These are phyloP conservation scores for Talaromyces sp. DNA, from an alignment of 2,329 filamentous ascomycete genomes.

Conservation along the genomic window DNA sequence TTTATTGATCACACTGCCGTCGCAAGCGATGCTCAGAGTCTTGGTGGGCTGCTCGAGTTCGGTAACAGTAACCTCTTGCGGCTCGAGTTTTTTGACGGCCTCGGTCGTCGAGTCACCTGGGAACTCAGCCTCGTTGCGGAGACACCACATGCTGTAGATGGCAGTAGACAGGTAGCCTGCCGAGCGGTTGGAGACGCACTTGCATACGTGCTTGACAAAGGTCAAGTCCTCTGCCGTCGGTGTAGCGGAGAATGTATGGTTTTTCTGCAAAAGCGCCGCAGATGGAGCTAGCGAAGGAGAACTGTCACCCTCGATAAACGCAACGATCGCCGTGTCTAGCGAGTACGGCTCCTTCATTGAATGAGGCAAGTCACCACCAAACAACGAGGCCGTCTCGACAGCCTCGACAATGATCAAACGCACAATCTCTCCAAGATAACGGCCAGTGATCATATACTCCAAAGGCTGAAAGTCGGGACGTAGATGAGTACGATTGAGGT, in stretches of 20 bases:
- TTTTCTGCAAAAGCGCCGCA: constrained; percentile 48
- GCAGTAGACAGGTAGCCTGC: constrained; percentile 61
- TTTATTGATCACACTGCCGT: constrained; percentile 52
- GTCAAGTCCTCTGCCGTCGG: constrained; percentile 50
- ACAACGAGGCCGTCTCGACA: constrained; percentile 53
- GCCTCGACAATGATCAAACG: constrained; percentile 60
- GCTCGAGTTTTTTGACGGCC: constrained; percentile 22
- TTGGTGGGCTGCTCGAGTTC: constrained; percentile 30
- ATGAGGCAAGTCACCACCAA: constrained; percentile 55
- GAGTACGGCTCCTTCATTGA: constrained; percentile 55
- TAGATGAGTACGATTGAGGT: constrained; percentile 54
- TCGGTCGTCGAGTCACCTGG: constrained; percentile 20
- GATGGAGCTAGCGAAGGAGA: constrained; percentile 38
- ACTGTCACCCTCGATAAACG: constrained; percentile 52
- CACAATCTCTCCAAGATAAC: constrained; percentile 62
- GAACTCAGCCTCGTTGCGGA: constrained; percentile 51
- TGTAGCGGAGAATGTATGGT: constrained; percentile 47
- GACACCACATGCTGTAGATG: constrained; percentile 59
- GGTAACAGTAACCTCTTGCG: constrained; percentile 33
- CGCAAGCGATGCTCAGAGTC: constrained; percentile 48
- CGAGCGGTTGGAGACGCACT: constrained; percentile 56
- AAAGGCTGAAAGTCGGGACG: constrained; percentile 62
- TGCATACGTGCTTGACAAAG: constrained; percentile 53
- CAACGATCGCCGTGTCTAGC: constrained; percentile 57
- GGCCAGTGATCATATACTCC: constrained; percentile 61